Evolutionary conservation across 441 rosid genomes (phyloP).

Genomic region (Kokia cookei): DNA sequence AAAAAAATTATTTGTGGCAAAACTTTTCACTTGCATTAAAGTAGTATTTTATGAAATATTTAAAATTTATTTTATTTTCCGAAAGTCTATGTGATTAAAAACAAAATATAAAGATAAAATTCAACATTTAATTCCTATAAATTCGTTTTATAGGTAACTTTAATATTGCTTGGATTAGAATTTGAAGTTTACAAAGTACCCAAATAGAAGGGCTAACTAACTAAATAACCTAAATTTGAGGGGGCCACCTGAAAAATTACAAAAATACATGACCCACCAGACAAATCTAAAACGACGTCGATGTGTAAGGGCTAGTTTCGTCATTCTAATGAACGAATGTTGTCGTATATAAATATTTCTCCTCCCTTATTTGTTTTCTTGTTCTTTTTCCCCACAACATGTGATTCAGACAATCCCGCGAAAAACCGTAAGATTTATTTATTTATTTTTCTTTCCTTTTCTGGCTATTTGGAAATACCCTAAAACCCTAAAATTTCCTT

Average conservation of each 20-base stretch:
- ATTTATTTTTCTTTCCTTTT: neutral
- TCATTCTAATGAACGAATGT: neutral
- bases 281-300: neutral
- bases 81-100: neutral
- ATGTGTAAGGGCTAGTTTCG: slow-evolving; percentile 15
- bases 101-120: neutral
- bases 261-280: neutral
- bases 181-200: neutral
- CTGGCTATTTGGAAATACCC: neutral
- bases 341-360: neutral
- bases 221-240: neutral
- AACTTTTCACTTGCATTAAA: too few species aligned
- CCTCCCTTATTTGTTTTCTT: neutral
- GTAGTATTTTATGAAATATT: neutral
- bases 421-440: slow-evolving; percentile 21
- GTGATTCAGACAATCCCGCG: neutral
- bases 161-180: too few species aligned
- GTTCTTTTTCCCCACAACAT: neutral
- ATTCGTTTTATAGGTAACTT: too few species aligned
- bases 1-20: too few species aligned
- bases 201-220: neutral
- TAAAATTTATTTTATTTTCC: neutral
- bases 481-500: neutral
- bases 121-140: neutral
- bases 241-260: neutral